Evolutionary conservation across 768 basidiomycete genomes (phyloP).

Genomic region (Strobilomyces confusus): DNA sequence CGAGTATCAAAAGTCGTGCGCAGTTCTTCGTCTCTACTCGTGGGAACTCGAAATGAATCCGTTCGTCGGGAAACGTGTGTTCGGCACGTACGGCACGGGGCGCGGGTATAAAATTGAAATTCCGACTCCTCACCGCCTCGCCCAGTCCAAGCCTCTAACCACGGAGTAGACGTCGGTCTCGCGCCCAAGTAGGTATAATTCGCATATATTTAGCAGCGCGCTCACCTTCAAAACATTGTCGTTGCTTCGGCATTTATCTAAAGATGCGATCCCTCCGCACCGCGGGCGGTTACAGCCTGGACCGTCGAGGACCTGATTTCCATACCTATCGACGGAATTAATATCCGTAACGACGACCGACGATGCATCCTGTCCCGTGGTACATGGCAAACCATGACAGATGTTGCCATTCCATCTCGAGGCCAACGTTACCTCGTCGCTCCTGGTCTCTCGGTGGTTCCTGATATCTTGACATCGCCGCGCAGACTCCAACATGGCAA

Average conservation of each 20-base stretch:
- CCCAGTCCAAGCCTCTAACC: too few relatives aligned
- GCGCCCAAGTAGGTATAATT: not conserved
- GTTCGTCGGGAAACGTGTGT: too few relatives aligned
- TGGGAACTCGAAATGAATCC: too few relatives aligned
- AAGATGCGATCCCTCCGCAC: not conserved
- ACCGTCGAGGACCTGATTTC: not conserved
- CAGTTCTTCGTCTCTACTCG: too few relatives aligned
- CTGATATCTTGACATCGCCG: not conserved
- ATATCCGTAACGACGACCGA: not conserved
- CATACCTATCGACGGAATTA: not conserved
- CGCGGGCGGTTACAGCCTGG: not conserved
- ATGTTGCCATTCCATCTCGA: not conserved
- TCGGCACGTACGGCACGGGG: too few relatives aligned
- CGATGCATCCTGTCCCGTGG: not conserved
- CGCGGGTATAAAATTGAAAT: too few relatives aligned
- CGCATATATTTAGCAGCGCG: not conserved
- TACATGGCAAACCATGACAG: slow-evolving; percentile 1
- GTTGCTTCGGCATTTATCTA: not conserved
- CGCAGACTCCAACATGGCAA: not conserved
- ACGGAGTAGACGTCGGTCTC: not conserved
- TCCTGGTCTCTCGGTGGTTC: not conserved
- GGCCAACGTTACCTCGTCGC: not conserved
- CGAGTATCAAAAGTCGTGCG: not conserved
- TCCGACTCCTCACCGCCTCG: too few relatives aligned
- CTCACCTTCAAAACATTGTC: not conserved